These are phyloP conservation scores for Podila verticillata DNA, from an alignment of 192 early-diverging fungal species.

Conservation along the genomic window DNA sequence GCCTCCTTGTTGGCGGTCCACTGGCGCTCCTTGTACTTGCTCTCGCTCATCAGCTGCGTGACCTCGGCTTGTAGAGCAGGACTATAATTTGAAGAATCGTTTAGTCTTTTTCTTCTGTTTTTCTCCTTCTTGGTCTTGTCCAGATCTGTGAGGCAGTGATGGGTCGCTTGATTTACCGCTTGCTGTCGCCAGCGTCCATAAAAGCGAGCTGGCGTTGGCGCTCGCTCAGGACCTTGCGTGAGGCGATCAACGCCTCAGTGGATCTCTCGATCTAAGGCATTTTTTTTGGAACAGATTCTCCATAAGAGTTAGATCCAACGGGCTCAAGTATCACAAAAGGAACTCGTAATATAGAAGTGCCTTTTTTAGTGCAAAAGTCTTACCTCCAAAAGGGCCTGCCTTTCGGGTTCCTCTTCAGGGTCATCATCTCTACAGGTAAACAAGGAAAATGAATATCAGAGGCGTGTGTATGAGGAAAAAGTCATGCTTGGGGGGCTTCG, in stretches of 20 bases:
- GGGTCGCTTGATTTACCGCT: neutral
- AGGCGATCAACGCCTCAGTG: neutral
- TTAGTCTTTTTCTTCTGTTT: neutral
- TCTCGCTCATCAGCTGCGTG: slow-evolving; percentile 7
- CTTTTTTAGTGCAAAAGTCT: neutral
- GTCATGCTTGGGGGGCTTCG: no score
- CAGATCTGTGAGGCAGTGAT: neutral
- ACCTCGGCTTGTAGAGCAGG: slow-evolving; percentile 20
- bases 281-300: neutral
- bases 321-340: neutral
- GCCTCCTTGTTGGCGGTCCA: slow-evolving; percentile 18
- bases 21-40: slow-evolving; percentile 15
- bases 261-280: slow-evolving; percentile 4
- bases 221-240: slow-evolving; percentile 6
- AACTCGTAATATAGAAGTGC: neutral
- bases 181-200: neutral
- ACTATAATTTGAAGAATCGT: neutral
- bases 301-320: neutral
- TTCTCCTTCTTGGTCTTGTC: no score
- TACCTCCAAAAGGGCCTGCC: neutral
- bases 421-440: neutral
- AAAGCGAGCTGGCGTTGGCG: neutral
- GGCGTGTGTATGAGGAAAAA: no score
- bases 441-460: neutral
- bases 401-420: neutral